Evolutionary conservation across 805 yeast genomes (phyloP), one percentile per base, ranked within the genome.

Genomic region (Wickerhamiella australiensis): DNA sequence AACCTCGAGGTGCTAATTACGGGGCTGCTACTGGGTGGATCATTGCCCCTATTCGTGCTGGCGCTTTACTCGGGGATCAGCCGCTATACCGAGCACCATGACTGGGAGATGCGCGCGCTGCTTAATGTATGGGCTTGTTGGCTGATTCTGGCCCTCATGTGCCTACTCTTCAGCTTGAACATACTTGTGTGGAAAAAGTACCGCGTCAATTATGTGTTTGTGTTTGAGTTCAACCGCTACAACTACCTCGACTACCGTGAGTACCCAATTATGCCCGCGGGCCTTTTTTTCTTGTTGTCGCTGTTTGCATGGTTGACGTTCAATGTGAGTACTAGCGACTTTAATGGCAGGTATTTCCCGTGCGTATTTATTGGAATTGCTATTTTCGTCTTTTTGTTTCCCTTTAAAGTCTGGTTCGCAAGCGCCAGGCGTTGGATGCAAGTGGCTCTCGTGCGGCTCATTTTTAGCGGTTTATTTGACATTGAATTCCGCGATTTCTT

Each of bases 401-500:
- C 96, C 0, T 69, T 79, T 8, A 70, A 73, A 46, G 68, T 74
- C 2, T 64, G 79, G 38, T 79, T 70, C 57, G 71, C 75, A 33
- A 65, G 75, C n/a, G 73, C 94, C 8, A 73, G 96, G 56, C 72
- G 72, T 51, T 92, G 96, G 96, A 58, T 90, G 2, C 68, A 81
- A 17, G 66, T 79, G 12, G 79, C 94, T 0, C 50, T 80, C 1
- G 76, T 88, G 72, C 72, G 98, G 59, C 67, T 92, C 45, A 27
- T 81, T 0, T 69, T 84, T 8, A 82, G 95, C 1, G 97, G 97
- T 0, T 70, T 87, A 38, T 92, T 82, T 59, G 96, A 97, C 0
- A 96, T 92, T 49, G 97, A 90, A 66, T 92, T 92, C 61, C 74
- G 88, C 50, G 98, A 92, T 65, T 90, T 92, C 70, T 86, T 85